Conservation (phyloP, 768 basidiomycete genomes). For the Boletus reticuloceps region DNA sequence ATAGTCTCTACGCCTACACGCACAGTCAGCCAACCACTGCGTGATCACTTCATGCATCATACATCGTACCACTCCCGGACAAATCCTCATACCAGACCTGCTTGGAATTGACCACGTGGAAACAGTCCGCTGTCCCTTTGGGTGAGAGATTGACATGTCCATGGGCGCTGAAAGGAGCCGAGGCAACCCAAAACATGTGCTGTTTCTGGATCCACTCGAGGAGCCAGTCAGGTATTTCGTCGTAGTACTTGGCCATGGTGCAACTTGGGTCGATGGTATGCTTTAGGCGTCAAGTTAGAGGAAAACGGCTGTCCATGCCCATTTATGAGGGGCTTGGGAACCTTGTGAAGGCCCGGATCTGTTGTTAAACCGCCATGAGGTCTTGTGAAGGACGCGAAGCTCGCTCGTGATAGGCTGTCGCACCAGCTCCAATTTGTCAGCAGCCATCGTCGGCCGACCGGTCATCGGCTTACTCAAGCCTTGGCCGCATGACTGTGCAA, state of each 20-base stretch:
- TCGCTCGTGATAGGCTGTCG: too few relatives aligned
- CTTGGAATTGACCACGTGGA: constrained; percentile 53
- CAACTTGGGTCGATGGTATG: background rate
- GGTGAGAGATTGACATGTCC: constrained; percentile 70
- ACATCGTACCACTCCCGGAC: constrained; percentile 56
- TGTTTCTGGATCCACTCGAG: constrained; percentile 61
- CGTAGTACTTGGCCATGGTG: constrained; percentile 55
- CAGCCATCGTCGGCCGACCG: too few relatives aligned
- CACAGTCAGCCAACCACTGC: background rate
- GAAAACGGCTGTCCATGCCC: too few relatives aligned
- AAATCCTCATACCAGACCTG: constrained; percentile 73
- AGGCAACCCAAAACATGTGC: constrained; percentile 70
- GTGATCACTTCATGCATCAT: background rate
- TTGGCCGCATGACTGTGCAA: too few relatives aligned
- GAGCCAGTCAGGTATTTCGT: constrained; percentile 54
- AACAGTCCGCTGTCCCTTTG: constrained; percentile 60
- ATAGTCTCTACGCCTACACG: constrained; percentile 52
- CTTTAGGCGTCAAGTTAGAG: background rate
- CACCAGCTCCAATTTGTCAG: too few relatives aligned
- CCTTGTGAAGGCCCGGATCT: too few relatives aligned
- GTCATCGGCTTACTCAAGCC: too few relatives aligned
- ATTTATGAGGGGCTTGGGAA: too few relatives aligned
- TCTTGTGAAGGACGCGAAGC: too few relatives aligned
- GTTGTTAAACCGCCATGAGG: too few relatives aligned
- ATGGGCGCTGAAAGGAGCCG: constrained; percentile 54